Percentiles rank a stretch among this genome's conserved stretches.
Evolutionary conservation across 192 early-diverging fungal species (phyloP).

Genomic region (Coemansia furcata): DNA sequence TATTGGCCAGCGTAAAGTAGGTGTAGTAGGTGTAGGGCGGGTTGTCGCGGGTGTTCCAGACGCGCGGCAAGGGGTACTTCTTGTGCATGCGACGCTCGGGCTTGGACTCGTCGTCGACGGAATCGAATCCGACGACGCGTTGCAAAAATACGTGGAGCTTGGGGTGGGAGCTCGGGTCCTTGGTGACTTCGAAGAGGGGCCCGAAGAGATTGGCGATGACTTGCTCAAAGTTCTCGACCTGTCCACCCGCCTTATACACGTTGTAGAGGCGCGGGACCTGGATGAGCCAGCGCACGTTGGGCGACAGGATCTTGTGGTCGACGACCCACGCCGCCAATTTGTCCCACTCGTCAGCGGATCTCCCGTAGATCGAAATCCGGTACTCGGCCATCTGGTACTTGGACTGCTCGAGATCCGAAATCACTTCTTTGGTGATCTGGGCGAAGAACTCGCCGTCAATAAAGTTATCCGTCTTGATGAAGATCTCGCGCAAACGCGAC

Average conservation of each 20-base stretch:
- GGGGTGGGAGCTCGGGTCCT: constrained; percentile 83
- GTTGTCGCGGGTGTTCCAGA: constrained; percentile 63
- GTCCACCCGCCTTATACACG: constrained; percentile 69
- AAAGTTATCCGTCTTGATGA: constrained; percentile 93
- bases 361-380: constrained; percentile 90
- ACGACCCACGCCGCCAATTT: constrained; percentile 91
- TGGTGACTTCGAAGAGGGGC: constrained; percentile 89
- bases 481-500: constrained; percentile 91
- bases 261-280: constrained; percentile 91
- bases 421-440: constrained; percentile 89
- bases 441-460: constrained; percentile 86
- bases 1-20: constrained; percentile 90
- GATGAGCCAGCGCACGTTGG: constrained; percentile 92
- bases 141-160: constrained; percentile 92
- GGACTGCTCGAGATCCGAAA: constrained; percentile 86
- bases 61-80: constrained; percentile 70
- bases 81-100: constrained; percentile 76
- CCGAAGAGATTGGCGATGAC: constrained; percentile 80
- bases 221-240: constrained; percentile 71
- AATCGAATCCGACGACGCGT: constrained; percentile 91
- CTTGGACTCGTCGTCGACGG: constrained; percentile 93
- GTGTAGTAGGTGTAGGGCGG: constrained; percentile 95
- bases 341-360: constrained; percentile 85
- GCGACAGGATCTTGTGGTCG: constrained; percentile 83
- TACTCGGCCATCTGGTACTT: constrained; percentile 97